Evolutionary conservation across 495 filamentous ascomycete species (phyloP).

Genomic region (Podospora comata): DNA sequence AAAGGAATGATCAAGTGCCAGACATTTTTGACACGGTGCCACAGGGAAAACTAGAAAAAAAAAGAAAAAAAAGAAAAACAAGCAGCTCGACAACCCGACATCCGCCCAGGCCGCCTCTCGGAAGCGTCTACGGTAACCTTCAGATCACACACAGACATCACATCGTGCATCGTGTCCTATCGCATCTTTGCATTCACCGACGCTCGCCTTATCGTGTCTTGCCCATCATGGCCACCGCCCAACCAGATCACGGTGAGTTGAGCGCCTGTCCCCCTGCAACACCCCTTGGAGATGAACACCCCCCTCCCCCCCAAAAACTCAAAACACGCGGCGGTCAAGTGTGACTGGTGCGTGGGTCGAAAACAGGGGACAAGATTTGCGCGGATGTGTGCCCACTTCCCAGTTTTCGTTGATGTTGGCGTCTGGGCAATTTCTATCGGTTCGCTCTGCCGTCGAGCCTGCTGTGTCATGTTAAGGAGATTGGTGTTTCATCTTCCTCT

Average conservation of each 20-base stretch:
- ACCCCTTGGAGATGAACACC: constrained; percentile 16
- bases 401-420: constrained; percentile 31
- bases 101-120: constrained; percentile 12
- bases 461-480: constrained; percentile 51
- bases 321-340: not conserved
- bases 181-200: not conserved
- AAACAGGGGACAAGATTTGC: constrained; percentile 17
- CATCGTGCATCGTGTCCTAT: constrained; percentile 12
- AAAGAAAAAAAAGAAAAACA: not conserved
- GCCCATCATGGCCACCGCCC: constrained; percentile 31
- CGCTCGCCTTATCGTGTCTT: constrained; percentile 5
- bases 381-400: constrained; percentile 30
- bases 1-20: constrained; percentile 25
- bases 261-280: not conserved
- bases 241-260: constrained; percentile 36
- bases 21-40: constrained; percentile 29
- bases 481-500: constrained; percentile 50
- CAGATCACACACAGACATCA: constrained; percentile 9
- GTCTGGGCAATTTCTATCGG: constrained; percentile 24
- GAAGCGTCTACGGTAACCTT: not conserved
- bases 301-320: constrained; percentile 13
- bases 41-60: constrained; percentile 14
- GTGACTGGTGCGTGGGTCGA: constrained; percentile 1
- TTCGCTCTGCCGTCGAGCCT: constrained; percentile 39
- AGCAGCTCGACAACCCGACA: constrained; percentile 11